Evolutionary conservation across 78 protist genomes (phyloP).

Genomic region (Chrysochromulina parva): DNA sequence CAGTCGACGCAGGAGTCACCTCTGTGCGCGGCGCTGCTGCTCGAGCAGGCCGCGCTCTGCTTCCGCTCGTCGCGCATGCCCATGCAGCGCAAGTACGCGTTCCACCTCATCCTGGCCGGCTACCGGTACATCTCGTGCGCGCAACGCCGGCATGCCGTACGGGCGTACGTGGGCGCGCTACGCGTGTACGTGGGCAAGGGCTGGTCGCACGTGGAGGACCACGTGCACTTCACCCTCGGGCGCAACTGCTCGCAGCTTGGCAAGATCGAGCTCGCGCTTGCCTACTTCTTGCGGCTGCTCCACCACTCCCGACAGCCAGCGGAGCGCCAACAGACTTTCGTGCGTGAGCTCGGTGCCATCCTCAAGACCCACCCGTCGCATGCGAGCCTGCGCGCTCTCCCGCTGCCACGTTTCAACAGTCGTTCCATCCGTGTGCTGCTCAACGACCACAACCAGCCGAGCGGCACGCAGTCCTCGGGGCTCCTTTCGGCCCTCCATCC

Average conservation of each 20-base stretch:
- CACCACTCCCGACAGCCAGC: not conserved
- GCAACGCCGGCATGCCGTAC: slow-evolving; percentile 49
- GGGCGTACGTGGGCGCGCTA: slow-evolving; percentile 36
- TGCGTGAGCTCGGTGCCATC: not conserved
- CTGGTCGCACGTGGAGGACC: slow-evolving; percentile 42
- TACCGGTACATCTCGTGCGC: slow-evolving; percentile 41
- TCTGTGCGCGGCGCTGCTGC: slow-evolving; percentile 41
- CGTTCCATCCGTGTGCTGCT: not conserved
- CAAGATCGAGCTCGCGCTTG: not conserved
- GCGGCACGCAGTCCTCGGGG: not conserved
- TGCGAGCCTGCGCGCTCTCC: not conserved
- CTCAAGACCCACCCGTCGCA: not conserved
- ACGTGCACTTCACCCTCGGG: slow-evolving; percentile 39
- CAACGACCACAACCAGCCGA: not conserved
- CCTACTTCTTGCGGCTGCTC: slow-evolving; percentile 4
- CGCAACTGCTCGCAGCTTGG: not conserved
- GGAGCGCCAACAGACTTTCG: not conserved
- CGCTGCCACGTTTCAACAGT: not conserved
- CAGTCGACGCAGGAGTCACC: slow-evolving; percentile 34
- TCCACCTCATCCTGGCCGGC: slow-evolving; percentile 57
- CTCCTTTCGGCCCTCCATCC: not conserved
- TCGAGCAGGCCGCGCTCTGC: slow-evolving; percentile 40
- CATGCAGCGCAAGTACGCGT: slow-evolving; percentile 35
- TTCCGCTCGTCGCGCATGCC: too few species aligned
- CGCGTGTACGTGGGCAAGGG: not conserved